phyloP scores from a whole-genome alignment of 1,284 basidiomycete species.

The Rhodotorula sp. region DNA sequence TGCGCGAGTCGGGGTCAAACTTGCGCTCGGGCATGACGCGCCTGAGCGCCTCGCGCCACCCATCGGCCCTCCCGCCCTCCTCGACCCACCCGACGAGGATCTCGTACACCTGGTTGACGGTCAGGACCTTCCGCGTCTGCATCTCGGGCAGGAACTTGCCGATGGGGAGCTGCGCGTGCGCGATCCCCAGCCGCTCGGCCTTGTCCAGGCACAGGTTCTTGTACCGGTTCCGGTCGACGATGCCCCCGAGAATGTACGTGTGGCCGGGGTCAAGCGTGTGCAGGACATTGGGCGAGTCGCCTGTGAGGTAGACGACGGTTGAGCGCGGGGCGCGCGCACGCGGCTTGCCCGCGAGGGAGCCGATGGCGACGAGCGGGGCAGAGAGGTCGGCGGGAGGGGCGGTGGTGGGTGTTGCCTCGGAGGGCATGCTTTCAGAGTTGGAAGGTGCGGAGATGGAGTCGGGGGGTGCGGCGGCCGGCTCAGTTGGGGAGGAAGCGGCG shows the following conservation, averaged over 20 bases:
- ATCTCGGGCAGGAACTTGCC: constrained; percentile 79
- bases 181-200: constrained; percentile 71
- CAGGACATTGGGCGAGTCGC: constrained; percentile 86
- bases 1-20: constrained; percentile 58
- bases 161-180: constrained; percentile 89
- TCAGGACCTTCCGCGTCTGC: constrained; percentile 89
- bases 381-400: not conserved
- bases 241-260: constrained; percentile 93
- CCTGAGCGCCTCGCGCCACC: constrained; percentile 79
- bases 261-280: constrained; percentile 61
- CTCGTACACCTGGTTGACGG: constrained; percentile 93
- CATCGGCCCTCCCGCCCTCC: constrained; percentile 9
- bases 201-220: constrained; percentile 93
- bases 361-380: constrained; percentile 15
- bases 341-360: constrained; percentile 15
- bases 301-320: constrained; percentile 86
- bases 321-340: constrained; percentile 50
- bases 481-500: too few species aligned
- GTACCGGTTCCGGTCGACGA: constrained; percentile 95
- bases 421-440: not conserved
- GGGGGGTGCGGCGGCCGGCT: not conserved
- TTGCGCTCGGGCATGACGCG: constrained; percentile 87
- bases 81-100: constrained; percentile 78
- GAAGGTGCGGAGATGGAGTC: not conserved
- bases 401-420: not conserved